phyloP scores from a whole-genome alignment of 345 rosid genomes.

The Populus davidiana region DNA sequence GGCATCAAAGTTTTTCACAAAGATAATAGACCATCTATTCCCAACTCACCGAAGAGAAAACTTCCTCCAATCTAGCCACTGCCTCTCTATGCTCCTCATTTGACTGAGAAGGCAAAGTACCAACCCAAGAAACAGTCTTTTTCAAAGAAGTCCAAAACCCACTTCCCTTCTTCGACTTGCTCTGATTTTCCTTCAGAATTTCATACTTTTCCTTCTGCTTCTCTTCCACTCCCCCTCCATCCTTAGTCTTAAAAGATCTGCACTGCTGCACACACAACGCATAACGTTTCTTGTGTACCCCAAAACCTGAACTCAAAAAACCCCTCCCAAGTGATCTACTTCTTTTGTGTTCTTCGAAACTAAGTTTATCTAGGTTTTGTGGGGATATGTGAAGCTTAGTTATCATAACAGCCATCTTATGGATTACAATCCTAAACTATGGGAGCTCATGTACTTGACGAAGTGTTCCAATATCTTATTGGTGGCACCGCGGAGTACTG shows the following conservation, averaged over 20 bases:
- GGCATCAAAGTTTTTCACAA: background rate
- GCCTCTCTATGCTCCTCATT: slow-evolving; percentile 41
- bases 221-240: slow-evolving; percentile 41
- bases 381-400: slow-evolving; percentile 54
- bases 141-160: slow-evolving; percentile 46
- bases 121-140: slow-evolving; percentile 34
- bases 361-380: slow-evolving; percentile 34
- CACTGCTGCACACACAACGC: slow-evolving; percentile 33
- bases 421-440: background rate
- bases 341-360: slow-evolving; percentile 35
- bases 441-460: slow-evolving; percentile 22
- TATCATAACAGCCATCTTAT: slow-evolving; percentile 45
- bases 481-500: background rate
- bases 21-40: background rate
- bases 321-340: slow-evolving; percentile 27
- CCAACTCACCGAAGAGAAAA: slow-evolving; percentile 54
- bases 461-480: background rate
- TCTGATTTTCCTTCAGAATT: slow-evolving; percentile 35
- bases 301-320: slow-evolving; percentile 28
- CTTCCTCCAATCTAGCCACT: slow-evolving; percentile 51
- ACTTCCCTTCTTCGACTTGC: slow-evolving; percentile 31
- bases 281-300: slow-evolving; percentile 13
- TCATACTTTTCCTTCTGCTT: slow-evolving; percentile 33
- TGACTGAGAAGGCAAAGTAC: slow-evolving; percentile 37
- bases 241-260: slow-evolving; percentile 53